Conservation (phyloP, 192 early-diverging fungal genomes). For the Cladochytrium replicatum region DNA sequence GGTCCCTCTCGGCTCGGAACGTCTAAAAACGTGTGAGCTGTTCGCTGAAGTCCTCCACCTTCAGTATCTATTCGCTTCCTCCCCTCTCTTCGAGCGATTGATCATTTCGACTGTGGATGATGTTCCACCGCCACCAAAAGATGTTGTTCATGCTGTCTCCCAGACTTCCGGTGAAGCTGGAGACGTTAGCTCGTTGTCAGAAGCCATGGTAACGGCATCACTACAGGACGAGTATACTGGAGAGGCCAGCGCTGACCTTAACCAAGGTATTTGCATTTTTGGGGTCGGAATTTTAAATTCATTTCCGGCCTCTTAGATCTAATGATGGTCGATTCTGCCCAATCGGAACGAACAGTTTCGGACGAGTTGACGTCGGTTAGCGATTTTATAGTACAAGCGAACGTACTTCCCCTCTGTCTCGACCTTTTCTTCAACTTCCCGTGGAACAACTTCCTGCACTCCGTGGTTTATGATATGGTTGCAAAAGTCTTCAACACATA, state of each 20-base stretch:
- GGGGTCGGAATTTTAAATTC: no score
- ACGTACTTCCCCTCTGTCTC: slow-evolving; percentile 42
- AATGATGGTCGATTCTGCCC: background rate
- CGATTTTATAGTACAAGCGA: slow-evolving; percentile 36
- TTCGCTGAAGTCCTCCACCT: slow-evolving; percentile 96
- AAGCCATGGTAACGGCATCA: no score
- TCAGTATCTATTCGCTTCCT: slow-evolving; percentile 49
- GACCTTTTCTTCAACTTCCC: slow-evolving; percentile 88
- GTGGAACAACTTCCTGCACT: slow-evolving; percentile 99
- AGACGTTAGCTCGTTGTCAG: no score
- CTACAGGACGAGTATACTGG: no score
- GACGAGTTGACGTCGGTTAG: slow-evolving; percentile 43
- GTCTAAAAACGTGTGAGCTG: slow-evolving; percentile 92
- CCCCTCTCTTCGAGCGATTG: slow-evolving; percentile 46
- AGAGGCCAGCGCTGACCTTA: no score
- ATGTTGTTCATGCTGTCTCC: no score
- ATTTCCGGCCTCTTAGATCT: no score
- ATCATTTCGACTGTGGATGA: slow-evolving; percentile 12
- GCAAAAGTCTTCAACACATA: slow-evolving; percentile 95
- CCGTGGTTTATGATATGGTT: slow-evolving; percentile 97
- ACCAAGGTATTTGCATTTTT: no score
- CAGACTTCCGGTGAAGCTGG: no score
- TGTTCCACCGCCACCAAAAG: no score
- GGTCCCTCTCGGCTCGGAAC: slow-evolving; percentile 85
- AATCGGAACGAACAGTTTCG: slow-evolving; percentile 26